A percentile compares a stretch with the other conserved stretches of the same genome.
Conservation (phyloP, 73 alveolate species). For the Paramecium biaurelia region DNA sequence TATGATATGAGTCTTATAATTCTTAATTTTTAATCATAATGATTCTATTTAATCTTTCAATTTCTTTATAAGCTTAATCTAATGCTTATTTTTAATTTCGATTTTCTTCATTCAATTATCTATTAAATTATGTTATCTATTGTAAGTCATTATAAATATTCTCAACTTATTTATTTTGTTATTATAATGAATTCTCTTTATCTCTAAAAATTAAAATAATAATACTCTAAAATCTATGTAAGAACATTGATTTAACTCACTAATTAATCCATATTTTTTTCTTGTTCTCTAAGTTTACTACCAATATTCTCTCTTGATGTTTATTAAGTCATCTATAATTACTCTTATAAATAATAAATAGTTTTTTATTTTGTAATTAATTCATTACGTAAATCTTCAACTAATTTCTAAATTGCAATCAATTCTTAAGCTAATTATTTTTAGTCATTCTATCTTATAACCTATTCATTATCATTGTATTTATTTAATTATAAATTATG, state of each 20-base stretch:
- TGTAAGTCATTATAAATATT: neutral
- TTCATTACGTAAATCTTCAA: conserved; percentile 23
- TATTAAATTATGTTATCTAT: neutral
- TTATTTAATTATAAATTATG: neutral
- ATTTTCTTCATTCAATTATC: conserved; percentile 33
- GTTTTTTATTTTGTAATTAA: conserved; percentile 1
- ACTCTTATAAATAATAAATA: neutral
- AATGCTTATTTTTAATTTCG: neutral
- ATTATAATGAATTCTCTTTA: neutral
- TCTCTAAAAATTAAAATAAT: conserved; percentile 10
- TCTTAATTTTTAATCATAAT: neutral
- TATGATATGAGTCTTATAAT: neutral
- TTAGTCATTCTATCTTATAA: neutral
- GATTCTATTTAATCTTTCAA: conserved; percentile 21
- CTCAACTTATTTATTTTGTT: neutral
- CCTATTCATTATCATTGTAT: neutral
- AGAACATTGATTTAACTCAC: neutral
- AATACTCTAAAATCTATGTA: conserved; percentile 3
- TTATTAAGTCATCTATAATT: neutral
- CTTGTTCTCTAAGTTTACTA: neutral
- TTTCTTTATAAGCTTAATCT: neutral
- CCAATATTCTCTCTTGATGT: neutral
- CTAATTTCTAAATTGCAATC: neutral
- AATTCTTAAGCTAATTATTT: neutral
- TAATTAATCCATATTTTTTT: neutral